Conservation (phyloP, 352 stramenopile species). For the Pythium brassicae region DNA sequence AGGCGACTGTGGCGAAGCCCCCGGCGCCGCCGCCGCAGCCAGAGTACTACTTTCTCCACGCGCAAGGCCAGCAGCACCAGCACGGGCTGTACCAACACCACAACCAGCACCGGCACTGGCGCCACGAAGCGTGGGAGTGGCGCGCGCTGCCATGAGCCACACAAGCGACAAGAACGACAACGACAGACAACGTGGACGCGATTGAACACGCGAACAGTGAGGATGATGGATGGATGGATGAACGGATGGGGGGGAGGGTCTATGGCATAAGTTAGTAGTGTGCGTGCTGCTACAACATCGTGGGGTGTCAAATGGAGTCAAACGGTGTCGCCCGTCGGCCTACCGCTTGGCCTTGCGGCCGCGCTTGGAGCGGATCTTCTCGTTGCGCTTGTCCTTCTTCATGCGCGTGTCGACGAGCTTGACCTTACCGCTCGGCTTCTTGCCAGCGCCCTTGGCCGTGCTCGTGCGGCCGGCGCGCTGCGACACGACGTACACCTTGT, state of each 20-base stretch:
- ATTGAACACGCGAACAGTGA: too few relatives aligned
- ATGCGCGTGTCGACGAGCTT: conserved; percentile 98
- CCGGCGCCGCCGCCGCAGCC: neutral
- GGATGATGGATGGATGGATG: neutral
- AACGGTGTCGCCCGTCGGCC: neutral
- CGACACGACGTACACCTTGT: conserved; percentile 97
- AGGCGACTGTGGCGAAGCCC: neutral
- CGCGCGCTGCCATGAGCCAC: conserved; percentile 4
- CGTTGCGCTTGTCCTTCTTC: conserved; percentile 95
- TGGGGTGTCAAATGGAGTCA: neutral
- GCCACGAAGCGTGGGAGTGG: conserved; percentile 52
- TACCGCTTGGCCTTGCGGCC: conserved; percentile 88
- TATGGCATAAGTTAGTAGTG: neutral
- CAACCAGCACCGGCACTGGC: conserved; percentile 5
- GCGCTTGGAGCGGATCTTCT: conserved; percentile 75
- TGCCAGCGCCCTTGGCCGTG: conserved; percentile 53
- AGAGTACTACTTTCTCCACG: conserved; percentile 61
- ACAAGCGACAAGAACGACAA: neutral
- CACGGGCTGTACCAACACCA: conserved; percentile 1
- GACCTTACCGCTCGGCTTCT: conserved; percentile 86
- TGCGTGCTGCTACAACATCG: neutral
- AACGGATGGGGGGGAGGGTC: too few relatives aligned
- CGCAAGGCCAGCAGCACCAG: conserved; percentile 8
- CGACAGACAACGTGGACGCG: neutral
- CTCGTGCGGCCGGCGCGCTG: conserved; percentile 49